These are phyloP conservation scores for Thuja plicata DNA, from an alignment of 83 land plant species.

Conservation along the genomic window DNA sequence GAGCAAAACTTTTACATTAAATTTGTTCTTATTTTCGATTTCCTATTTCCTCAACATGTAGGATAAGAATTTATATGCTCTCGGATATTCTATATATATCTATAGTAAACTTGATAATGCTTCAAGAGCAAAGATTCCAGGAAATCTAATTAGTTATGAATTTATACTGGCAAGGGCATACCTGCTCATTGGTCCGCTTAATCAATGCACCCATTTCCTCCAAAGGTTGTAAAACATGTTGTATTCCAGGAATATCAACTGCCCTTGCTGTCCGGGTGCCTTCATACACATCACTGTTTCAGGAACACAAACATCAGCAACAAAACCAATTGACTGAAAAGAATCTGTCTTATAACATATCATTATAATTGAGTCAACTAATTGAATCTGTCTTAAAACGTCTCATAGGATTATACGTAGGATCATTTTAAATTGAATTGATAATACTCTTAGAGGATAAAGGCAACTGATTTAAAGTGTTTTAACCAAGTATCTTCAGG, in stretches of 20 bases:
- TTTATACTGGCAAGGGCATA: conserved; percentile 5
- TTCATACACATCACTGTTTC: conserved; percentile 87
- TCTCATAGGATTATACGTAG: too few species aligned
- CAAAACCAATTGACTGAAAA: not conserved
- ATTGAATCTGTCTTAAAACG: too few species aligned
- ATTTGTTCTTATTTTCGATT: not conserved
- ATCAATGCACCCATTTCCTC: conserved; percentile 80
- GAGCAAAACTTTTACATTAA: not conserved
- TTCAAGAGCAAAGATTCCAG: not conserved
- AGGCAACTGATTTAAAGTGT: too few species aligned
- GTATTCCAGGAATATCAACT: conserved; percentile 70
- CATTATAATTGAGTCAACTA: not conserved
- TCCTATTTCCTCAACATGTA: not conserved
- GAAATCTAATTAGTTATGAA: not conserved
- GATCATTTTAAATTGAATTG: too few species aligned
- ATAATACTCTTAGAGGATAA: too few species aligned
- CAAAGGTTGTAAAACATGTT: conserved; percentile 69
- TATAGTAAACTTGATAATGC: not conserved
- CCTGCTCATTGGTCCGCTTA: conserved; percentile 80
- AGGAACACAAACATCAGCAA: not conserved
- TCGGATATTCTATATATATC: not conserved
- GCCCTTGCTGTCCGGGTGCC: conserved; percentile 82
- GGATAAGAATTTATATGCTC: not conserved
- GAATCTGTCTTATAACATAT: not conserved
- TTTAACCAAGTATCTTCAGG: too few species aligned